phyloP scores from a whole-genome alignment of 2,329 filamentous ascomycete species.

The Paraphoma sp. region DNA sequence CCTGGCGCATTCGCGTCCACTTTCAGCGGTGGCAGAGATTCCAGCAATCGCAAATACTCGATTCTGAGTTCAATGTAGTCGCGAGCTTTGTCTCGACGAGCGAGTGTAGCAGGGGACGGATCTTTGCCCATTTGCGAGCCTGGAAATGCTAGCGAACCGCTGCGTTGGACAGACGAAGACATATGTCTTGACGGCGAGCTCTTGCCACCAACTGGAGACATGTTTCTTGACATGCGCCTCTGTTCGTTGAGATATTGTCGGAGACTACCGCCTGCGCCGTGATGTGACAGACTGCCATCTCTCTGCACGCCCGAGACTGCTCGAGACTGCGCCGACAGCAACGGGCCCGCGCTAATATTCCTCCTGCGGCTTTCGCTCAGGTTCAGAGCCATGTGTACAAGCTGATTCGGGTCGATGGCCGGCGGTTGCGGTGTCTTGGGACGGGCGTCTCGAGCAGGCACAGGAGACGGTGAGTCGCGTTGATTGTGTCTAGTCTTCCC shows the following conservation, averaged over 20 bases:
- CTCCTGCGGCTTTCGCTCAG: conserved; percentile 79
- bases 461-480: conserved; percentile 2
- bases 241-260: conserved; percentile 76
- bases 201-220: conserved; percentile 62
- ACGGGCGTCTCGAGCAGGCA: conserved; percentile 10
- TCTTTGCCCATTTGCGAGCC: conserved; percentile 57
- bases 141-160: conserved; percentile 30
- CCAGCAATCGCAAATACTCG: conserved; percentile 82
- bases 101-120: conserved; percentile 80
- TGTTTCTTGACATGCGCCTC: conserved; percentile 65
- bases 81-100: conserved; percentile 83
- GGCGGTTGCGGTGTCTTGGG: conserved; percentile 48
- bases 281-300: conserved; percentile 48
- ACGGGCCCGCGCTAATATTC: conserved; percentile 65
- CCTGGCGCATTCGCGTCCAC: conserved; percentile 50
- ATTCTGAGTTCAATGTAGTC: conserved; percentile 84
- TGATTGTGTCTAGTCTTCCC: conserved; percentile 24
- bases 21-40: conserved; percentile 77
- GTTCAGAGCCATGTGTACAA: conserved; percentile 90
- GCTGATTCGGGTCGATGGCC: conserved; percentile 82
- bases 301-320: conserved; percentile 51
- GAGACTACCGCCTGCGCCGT: conserved; percentile 64
- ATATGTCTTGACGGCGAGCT: conserved; percentile 42
- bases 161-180: conserved; percentile 33
- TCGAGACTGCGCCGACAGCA: conserved; percentile 58